phyloP scores from a whole-genome alignment of 2,329 filamentous ascomycete species.

The Ophiostoma himal-ulmi region DNA sequence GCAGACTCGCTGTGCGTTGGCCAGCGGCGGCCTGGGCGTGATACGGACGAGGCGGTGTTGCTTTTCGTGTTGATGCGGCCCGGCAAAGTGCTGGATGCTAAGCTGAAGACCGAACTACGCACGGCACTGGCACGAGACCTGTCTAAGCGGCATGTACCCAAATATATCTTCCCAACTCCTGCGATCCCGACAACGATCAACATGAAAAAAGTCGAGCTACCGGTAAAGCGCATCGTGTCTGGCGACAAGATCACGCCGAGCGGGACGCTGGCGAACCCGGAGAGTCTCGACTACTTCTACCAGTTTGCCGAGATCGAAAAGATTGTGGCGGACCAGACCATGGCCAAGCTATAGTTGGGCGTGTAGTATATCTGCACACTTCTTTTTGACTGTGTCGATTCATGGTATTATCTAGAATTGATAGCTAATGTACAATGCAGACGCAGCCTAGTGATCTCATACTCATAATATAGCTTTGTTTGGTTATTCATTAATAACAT shows the following conservation, averaged over 20 bases:
- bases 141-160: constrained; percentile 70
- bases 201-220: constrained; percentile 77
- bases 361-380: background rate
- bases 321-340: constrained; percentile 35
- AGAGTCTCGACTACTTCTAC: constrained; percentile 72
- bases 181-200: constrained; percentile 84
- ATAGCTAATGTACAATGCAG: background rate
- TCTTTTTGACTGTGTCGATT: background rate
- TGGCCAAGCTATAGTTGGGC: constrained; percentile 43
- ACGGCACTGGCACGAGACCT: constrained; percentile 59
- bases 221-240: constrained; percentile 77
- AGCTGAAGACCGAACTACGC: constrained; percentile 55
- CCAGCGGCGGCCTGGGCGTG: constrained; percentile 55
- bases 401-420: background rate
- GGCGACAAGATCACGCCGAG: constrained; percentile 68
- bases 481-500: background rate
- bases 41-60: constrained; percentile 50
- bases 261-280: constrained; percentile 69
- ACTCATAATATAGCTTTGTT: background rate
- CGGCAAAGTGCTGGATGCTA: constrained; percentile 47
- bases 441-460: background rate
- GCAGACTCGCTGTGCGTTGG: constrained; percentile 75
- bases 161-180: constrained; percentile 70
- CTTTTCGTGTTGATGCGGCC: constrained; percentile 53
- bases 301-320: constrained; percentile 69